Evolutionary conservation across 2,329 filamentous ascomycete genomes (phyloP).

Genomic region (Rhytidhysteron rufulum): DNA sequence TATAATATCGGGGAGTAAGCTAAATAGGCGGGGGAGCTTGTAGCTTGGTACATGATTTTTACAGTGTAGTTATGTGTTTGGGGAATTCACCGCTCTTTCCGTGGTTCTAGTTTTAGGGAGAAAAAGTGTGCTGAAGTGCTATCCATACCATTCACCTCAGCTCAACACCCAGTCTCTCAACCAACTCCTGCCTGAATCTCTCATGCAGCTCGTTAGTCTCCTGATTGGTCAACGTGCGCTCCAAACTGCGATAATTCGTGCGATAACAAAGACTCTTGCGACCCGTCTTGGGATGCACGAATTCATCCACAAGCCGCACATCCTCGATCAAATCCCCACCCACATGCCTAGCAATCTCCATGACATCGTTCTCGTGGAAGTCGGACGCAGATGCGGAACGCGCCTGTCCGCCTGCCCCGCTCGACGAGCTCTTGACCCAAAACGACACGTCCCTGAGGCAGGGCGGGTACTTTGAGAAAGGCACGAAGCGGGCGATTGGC

Average conservation of each 20-base stretch:
- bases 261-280: constrained; percentile 85
- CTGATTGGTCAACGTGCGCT: constrained; percentile 80
- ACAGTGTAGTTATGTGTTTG: too few species aligned
- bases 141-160: constrained; percentile 61
- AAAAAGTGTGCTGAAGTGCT: too few species aligned
- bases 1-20: too few species aligned
- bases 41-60: too few species aligned
- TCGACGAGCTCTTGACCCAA: constrained; percentile 58
- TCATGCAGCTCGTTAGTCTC: constrained; percentile 77
- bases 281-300: constrained; percentile 80
- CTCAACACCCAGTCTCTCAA: constrained; percentile 72
- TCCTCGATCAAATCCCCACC: constrained; percentile 85
- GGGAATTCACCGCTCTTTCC: background rate
- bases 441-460: constrained; percentile 93
- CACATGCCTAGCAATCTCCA: constrained; percentile 86
- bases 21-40: too few species aligned
- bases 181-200: constrained; percentile 61
- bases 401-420: constrained; percentile 33
- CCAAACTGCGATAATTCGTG: constrained; percentile 88
- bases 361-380: constrained; percentile 94
- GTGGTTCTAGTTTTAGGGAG: too few species aligned
- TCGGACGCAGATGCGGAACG: constrained; percentile 35
- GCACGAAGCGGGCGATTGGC: constrained; percentile 63
- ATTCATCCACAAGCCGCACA: constrained; percentile 78
- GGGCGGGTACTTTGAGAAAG: constrained; percentile 87